Conservation (phyloP, 108 stramenopile species). For the Cyclotella choctawhatcheeana region DNA sequence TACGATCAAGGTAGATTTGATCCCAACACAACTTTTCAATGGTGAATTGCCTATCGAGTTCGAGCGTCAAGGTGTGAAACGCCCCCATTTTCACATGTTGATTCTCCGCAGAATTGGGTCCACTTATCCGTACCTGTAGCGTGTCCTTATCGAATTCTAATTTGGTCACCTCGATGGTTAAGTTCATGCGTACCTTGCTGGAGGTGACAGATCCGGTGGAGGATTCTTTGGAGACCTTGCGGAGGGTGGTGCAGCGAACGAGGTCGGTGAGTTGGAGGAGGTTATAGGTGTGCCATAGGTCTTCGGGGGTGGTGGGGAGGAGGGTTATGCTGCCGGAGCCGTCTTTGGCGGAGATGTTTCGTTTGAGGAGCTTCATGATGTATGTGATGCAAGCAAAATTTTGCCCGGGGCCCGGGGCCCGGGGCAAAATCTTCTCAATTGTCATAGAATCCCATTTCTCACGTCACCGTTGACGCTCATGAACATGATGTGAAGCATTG, state of each 20-base stretch:
- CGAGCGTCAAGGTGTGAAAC: slow-evolving; percentile 94
- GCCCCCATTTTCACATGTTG: slow-evolving; percentile 93
- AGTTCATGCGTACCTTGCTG: slow-evolving; percentile 84
- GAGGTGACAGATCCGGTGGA: slow-evolving; percentile 90
- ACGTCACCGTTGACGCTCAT: no score
- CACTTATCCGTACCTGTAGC: slow-evolving; percentile 86
- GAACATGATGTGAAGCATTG: background rate
- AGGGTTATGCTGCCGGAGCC: slow-evolving; percentile 85
- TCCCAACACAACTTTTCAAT: slow-evolving; percentile 97
- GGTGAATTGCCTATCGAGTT: slow-evolving; percentile 86
- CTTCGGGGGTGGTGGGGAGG: slow-evolving; percentile 93
- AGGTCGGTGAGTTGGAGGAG: slow-evolving; percentile 84
- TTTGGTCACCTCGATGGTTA: slow-evolving; percentile 91
- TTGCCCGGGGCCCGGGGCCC: no score
- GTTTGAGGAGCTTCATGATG: slow-evolving; percentile 81
- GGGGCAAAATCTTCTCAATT: no score
- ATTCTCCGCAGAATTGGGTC: slow-evolving; percentile 78
- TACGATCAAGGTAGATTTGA: slow-evolving; percentile 87
- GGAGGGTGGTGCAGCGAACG: slow-evolving; percentile 91
- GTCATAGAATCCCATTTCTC: no score
- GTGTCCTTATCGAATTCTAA: slow-evolving; percentile 93
- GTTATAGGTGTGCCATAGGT: slow-evolving; percentile 98
- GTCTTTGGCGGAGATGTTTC: slow-evolving; percentile 86
- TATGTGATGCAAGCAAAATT: no score
- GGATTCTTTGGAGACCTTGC: slow-evolving; percentile 94